Evolutionary conservation across 805 yeast genomes (phyloP), one percentile per base, ranked within the genome.

Genomic region (Kluyveromyces nonfermentans): DNA sequence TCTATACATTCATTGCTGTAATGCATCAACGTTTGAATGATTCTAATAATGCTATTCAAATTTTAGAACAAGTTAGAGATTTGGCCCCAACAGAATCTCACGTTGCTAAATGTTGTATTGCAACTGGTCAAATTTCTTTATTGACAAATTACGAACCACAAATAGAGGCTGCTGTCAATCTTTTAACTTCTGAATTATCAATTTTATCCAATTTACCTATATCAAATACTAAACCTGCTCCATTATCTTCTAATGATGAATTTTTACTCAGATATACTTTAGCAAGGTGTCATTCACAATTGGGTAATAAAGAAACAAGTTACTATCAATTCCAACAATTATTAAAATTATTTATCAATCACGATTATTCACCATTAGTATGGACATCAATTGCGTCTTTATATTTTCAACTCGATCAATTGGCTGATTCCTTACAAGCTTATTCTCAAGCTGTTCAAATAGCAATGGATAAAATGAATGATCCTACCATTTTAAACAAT

Each of bases 361-460:
- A 38, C 15, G 41, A 38, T 28, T 38, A 46, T 1, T 47, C 50
- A 15, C 77, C 84, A n/a, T 63, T 77, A 40, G 74, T 82, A 2
- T 80, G 86, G 88, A 61, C 80, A 30, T 77, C 81, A 0, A 77
- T 80, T 22, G 88, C 85, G 3, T 70, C 75, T 10, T 63, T 81
- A 40, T 80, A 80, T 52, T 59, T 80, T 44, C 71, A 71, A 48
- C 63, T 78, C 50, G 75, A 74, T 37, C 86, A 80, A 57, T 57
- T 80, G 19, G 74, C 78, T 3, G 86, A 80, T 53, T 80, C 86
- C 0, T 63, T 80, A 41, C 78, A 80, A 5, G 85, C 85, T 2
- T 80, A 77, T 54, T 74, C 83, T 0, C 83, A 79, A 55, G 85
- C 83, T 2, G 14, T 41, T 31, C 19, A 37, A 34, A 31, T 37